These are phyloP conservation scores for Chernovozyma sophiae-reginae DNA, from an alignment of 1,139 yeast species.

Conservation along the genomic window DNA sequence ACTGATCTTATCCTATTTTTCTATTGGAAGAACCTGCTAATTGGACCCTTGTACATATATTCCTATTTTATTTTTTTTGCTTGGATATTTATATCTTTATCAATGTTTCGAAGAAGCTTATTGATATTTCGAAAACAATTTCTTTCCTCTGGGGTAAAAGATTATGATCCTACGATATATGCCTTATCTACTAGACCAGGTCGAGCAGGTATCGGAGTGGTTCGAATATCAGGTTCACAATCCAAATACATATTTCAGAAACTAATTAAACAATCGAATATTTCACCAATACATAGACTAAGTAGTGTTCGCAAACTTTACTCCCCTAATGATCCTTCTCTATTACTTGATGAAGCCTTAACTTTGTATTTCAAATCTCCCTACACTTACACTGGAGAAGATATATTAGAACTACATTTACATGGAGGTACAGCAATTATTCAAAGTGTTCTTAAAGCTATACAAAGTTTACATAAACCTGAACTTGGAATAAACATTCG, in stretches of 20 bases:
- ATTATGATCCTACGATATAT: conserved; percentile 61
- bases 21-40: too few relatives aligned
- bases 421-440: conserved; percentile 95
- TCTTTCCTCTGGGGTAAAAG: not conserved
- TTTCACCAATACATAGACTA: conserved; percentile 44
- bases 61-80: too few relatives aligned
- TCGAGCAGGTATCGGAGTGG: conserved; percentile 81
- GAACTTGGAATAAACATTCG: conserved; percentile 45
- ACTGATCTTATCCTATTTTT: too few relatives aligned
- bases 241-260: conserved; percentile 39
- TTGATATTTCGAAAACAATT: too few relatives aligned
- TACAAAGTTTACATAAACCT: conserved; percentile 48
- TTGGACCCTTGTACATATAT: too few relatives aligned
- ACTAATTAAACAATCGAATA: conserved; percentile 38
- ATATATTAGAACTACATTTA: conserved; percentile 75
- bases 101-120: too few relatives aligned
- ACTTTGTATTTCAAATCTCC: conserved; percentile 70
- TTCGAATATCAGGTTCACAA: conserved; percentile 76
- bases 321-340: conserved; percentile 26
- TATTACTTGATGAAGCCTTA: conserved; percentile 71
- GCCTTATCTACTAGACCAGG: conserved; percentile 85
- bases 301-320: conserved; percentile 57
- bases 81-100: too few relatives aligned
- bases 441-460: conserved; percentile 60
- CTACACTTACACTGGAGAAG: conserved; percentile 91